Conservation (phyloP, 257 asterid genomes). For the Nicotiana sylvestris region DNA sequence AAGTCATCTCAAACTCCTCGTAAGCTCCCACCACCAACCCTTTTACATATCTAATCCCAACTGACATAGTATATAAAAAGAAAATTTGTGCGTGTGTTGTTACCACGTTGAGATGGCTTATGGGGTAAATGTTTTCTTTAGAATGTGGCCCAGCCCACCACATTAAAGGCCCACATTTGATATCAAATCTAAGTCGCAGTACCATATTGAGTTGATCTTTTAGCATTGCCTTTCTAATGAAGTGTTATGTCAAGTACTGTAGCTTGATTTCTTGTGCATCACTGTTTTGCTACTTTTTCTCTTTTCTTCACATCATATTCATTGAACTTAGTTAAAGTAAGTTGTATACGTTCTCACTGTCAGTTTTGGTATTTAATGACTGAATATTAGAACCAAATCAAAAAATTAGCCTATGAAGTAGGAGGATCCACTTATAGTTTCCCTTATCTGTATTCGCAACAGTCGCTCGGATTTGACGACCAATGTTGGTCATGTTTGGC, state of each 20-base stretch:
- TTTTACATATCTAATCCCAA: background rate
- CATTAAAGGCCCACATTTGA: background rate
- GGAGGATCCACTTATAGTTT: no score
- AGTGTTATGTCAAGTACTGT: slow-evolving; percentile 8
- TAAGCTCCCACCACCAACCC: slow-evolving; percentile 5
- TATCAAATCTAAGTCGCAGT: slow-evolving; percentile 3
- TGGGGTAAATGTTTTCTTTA: background rate
- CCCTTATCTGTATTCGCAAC: no score
- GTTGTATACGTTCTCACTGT: background rate
- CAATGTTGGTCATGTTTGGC: no score
- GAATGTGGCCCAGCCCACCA: slow-evolving; percentile 2
- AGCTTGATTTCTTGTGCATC: background rate
- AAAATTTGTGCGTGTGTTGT: background rate
- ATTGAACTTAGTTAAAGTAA: background rate
- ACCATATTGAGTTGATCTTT: background rate
- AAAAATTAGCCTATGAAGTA: background rate
- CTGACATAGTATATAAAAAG: background rate
- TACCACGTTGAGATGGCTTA: background rate
- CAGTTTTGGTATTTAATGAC: no score
- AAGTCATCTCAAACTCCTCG: slow-evolving; percentile 22
- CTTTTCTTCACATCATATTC: slow-evolving; percentile 3
- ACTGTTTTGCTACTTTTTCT: background rate
- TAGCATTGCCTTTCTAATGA: background rate
- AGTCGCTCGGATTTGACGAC: no score
- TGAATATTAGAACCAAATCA: background rate